Base-by-base conservation (phyloP, 345 rosid genomes). In the Triadica sebifera region DNA sequence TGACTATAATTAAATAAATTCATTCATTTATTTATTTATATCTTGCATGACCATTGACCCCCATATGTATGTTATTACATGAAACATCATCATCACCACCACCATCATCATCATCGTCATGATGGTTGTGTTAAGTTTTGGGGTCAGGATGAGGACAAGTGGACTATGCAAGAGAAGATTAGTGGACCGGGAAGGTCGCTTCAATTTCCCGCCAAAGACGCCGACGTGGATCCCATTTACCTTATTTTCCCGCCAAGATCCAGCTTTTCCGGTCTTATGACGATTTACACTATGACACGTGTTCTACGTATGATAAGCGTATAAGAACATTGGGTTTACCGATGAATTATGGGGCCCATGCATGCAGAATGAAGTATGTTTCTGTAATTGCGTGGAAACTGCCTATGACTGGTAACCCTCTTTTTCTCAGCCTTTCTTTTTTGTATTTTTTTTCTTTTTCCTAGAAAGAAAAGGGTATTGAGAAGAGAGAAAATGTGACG, bases 151-250 rank as follows among this genome's bases (percentile, higher is more conserved):
- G 47, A 8, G 66, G 78, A 17, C 66, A 61, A 64, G 81, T 70
- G 59, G 68, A 64, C 1, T 4, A 81, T 81, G 85, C 79, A 80
- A 78, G 67, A 15, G 63, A 50, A 11, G 77, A 41, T 46, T 37
- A 55, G 77, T 75, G 83, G 82, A 50, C 73, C 55, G 70, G 39
- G 37, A 12, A 12, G 75, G 57, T 61, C 37, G 77, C 84, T 76
- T 70, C 74, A 1, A 58, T 71, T 82, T 87, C 88, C 90, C 91
- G 87, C 86, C 84, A 72, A 57, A 7, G 49, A 15, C 10, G 77
- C 72, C 71, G 53, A 50, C 49, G 76, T 76, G 86, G 84, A 43
- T 34, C 80, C 81, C 78, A 56, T 74, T 59, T 17, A 22, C 57
- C 62, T 0, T 29, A 24, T 12, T 76, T 78, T 86, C 86, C 83